Base-by-base conservation (phyloP, 352 stramenopile species). In the Phytopythium vexans region DNA sequence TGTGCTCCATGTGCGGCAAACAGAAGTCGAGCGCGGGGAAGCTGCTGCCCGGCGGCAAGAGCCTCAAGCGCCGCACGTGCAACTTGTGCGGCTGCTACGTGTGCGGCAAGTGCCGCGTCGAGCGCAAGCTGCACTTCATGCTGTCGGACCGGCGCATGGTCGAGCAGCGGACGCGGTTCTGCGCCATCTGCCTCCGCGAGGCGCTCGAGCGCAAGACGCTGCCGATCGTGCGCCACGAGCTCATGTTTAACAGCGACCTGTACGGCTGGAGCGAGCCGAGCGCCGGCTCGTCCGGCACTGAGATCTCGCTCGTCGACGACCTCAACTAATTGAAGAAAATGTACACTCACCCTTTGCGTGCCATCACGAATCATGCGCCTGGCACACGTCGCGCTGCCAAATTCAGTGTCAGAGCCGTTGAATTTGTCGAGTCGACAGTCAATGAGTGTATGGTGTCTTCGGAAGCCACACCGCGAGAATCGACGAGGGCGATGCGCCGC, bases 51-150 rank as follows among this genome's bases (percentile, higher is more conserved):
- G 36, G 43, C 6, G 33, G 52, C 34, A 52, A 42, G 46, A 52
- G 34, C 46, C 32, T 52, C 34, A 56, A 53, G 11, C 56, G 56
- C 35, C 52, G 64, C 37, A 63, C 54, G 40, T 70, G 61, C 34
- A 45, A 54, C 10, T 43, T 61, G 16, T 71, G 63, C 38, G 52
- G 15, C 5, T 41, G 48, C 32, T 61, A 68, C 38, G 51, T 67
- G 8, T 69, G 64, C 37, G 54, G 44, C 32, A 36, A 31, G 1
- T 72, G 60, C 37, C 55, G 60, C n/a, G 58, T 60, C 33, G 55
- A 68, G 8, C 58, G 59, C 42, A 62, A 57, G 41, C 40, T 66
- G 21, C 52, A 63, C 44, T 69, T 72, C 41, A 52, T 71, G 54
- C 21, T 58, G 27, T 31, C 39, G 6, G 63, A 71, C 46, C 54